A percentile compares a stretch with the other conserved stretches of the same genome.
Evolutionary conservation across 2,329 filamentous ascomycete species (phyloP).

Genomic region (Colletotrichum melonis): DNA sequence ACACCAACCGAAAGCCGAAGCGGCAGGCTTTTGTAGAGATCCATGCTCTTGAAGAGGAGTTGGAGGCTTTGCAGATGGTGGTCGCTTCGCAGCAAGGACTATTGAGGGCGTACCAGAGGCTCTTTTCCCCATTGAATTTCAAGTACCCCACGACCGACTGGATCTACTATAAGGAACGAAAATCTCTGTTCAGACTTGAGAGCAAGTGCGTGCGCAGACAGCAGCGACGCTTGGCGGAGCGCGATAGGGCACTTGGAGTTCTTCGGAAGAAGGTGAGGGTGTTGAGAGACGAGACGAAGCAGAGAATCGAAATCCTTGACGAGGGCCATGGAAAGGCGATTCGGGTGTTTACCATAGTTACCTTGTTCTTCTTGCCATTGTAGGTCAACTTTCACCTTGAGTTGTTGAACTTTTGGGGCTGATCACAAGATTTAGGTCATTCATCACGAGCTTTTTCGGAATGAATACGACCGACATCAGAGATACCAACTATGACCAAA

Average conservation of each 20-base stretch:
- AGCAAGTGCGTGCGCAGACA: neutral
- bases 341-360: slow-evolving; percentile 52
- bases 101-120: slow-evolving; percentile 3
- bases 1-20: slow-evolving; percentile 33
- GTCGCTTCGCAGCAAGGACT: slow-evolving; percentile 18
- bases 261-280: slow-evolving; percentile 5
- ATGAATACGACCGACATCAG: slow-evolving; percentile 58
- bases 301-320: slow-evolving; percentile 41
- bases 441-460: slow-evolving; percentile 51
- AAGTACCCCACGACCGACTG: neutral
- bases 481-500: slow-evolving; percentile 50
- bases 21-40: slow-evolving; percentile 37
- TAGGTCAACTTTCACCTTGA: slow-evolving; percentile 28
- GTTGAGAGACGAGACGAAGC: slow-evolving; percentile 40
- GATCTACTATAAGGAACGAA: slow-evolving; percentile 11
- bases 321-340: slow-evolving; percentile 47
- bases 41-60: slow-evolving; percentile 37
- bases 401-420: too few relatives aligned
- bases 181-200: slow-evolving; percentile 7
- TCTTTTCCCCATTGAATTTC: neutral
- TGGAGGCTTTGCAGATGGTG: slow-evolving; percentile 32
- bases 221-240: neutral
- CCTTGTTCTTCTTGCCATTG: slow-evolving; percentile 51
- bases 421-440: slow-evolving; percentile 28
- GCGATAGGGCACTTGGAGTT: slow-evolving; percentile 4